These are phyloP conservation scores for Phoma sp. DNA, from an alignment of 2,329 filamentous ascomycete genomes.

Conservation along the genomic window DNA sequence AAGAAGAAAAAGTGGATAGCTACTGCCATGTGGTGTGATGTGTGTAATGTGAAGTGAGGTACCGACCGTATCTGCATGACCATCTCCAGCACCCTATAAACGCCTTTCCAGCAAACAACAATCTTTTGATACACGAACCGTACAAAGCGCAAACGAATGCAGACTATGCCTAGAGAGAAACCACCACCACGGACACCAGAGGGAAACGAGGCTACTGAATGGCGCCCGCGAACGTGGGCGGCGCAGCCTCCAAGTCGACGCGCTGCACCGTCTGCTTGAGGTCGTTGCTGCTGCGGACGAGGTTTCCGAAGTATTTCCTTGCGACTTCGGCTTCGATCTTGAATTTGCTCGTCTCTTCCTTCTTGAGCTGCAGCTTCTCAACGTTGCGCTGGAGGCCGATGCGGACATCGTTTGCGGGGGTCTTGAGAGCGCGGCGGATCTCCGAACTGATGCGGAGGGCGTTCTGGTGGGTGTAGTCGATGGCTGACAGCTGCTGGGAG, in stretches of 20 bases:
- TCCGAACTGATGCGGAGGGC: conserved; percentile 81
- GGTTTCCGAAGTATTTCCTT: conserved; percentile 85
- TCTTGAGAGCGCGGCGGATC: conserved; percentile 85
- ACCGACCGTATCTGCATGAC: conserved; percentile 3
- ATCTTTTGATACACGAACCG: conserved; percentile 11
- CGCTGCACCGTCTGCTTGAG: conserved; percentile 57
- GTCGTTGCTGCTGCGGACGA: conserved; percentile 69
- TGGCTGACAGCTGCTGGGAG: conserved; percentile 74
- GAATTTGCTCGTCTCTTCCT: conserved; percentile 83
- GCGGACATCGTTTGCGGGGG: conserved; percentile 85
- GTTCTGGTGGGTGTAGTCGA: conserved; percentile 94
- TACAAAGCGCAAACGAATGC: background rate
- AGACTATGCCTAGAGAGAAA: background rate
- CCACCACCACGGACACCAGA: background rate
- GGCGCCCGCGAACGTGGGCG: conserved; percentile 49
- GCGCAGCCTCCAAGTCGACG: conserved; percentile 61
- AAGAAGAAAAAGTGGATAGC: background rate
- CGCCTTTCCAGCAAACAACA: conserved; percentile 2
- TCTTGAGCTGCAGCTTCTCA: conserved; percentile 78
- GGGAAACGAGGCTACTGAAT: conserved; percentile 24
- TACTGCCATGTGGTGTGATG: background rate
- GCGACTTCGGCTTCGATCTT: conserved; percentile 85
- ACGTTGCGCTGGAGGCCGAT: conserved; percentile 83
- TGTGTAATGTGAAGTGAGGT: background rate
- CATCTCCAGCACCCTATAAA: background rate